phyloP scores from a whole-genome alignment of 2,329 filamentous ascomycete genomes.

The Fusarium heterosporum region DNA sequence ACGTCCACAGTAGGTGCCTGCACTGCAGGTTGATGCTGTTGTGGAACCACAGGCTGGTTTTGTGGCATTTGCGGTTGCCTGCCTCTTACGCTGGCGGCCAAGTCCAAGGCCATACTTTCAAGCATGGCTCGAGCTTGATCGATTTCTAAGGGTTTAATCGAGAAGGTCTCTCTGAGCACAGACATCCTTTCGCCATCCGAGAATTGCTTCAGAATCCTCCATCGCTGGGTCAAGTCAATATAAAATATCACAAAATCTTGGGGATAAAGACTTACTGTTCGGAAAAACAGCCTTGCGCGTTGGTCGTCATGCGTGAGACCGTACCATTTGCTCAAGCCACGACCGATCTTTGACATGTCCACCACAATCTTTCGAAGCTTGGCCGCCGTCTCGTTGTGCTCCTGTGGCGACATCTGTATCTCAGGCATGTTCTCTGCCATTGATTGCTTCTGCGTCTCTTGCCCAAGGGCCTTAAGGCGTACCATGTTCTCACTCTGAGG shows the following conservation, averaged over 20 bases:
- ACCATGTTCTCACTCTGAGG: conserved; percentile 40
- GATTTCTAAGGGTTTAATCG: conserved; percentile 63
- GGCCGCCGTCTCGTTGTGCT: conserved; percentile 57
- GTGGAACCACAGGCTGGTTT: conserved; percentile 48
- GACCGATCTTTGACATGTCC: conserved; percentile 60
- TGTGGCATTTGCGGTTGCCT: conserved; percentile 50
- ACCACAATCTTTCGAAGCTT: conserved; percentile 57
- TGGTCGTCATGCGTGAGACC: conserved; percentile 60
- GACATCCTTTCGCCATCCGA: conserved; percentile 60
- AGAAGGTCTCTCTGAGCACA: conserved; percentile 61
- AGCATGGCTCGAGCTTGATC: conserved; percentile 62
- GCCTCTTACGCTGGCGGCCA: conserved; percentile 50
- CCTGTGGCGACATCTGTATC: conserved; percentile 60
- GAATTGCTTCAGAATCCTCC: conserved; percentile 66
- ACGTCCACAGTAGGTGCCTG: conserved; percentile 56
- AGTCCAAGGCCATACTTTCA: conserved; percentile 64
- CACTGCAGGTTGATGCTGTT: conserved; percentile 32
- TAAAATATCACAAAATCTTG: not conserved
- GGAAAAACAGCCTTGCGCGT: conserved; percentile 65
- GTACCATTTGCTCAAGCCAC: conserved; percentile 62
- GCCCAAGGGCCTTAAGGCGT: conserved; percentile 52
- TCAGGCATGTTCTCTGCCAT: conserved; percentile 57
- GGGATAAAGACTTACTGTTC: conserved; percentile 57
- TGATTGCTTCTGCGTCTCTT: conserved; percentile 57
- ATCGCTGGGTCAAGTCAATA: conserved; percentile 60